These are phyloP conservation scores for Coprinopsis sp. DNA, from an alignment of 768 basidiomycete species.

Conservation along the genomic window DNA sequence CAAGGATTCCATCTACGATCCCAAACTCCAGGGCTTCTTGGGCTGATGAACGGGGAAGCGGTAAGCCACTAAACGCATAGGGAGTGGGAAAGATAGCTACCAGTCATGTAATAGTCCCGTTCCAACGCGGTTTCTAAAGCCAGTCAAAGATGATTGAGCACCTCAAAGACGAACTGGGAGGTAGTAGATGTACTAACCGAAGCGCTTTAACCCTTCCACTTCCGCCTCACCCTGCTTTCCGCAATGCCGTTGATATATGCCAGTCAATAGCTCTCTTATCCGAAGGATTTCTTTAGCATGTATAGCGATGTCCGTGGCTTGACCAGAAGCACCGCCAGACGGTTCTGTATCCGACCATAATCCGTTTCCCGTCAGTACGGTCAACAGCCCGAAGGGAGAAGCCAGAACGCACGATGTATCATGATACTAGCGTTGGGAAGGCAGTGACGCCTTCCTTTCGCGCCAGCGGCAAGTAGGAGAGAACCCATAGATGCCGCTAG, in stretches of 20 bases:
- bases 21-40: slow-evolving; percentile 89
- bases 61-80: slow-evolving; percentile 16
- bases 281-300: slow-evolving; percentile 95
- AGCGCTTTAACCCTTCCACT: slow-evolving; percentile 64
- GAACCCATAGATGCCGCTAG: slow-evolving; percentile 97
- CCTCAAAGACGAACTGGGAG: slow-evolving; percentile 9
- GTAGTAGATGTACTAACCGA: slow-evolving; percentile 54
- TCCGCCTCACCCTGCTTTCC: slow-evolving; percentile 57
- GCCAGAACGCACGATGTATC: slow-evolving; percentile 79
- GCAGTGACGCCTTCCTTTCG: slow-evolving; percentile 86
- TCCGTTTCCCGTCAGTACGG: too few species aligned
- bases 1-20: slow-evolving; percentile 88
- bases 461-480: slow-evolving; percentile 85
- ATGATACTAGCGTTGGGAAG: slow-evolving; percentile 94
- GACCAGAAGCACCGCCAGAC: slow-evolving; percentile 92
- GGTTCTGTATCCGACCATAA: slow-evolving; percentile 57
- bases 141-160: slow-evolving; percentile 10
- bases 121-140: slow-evolving; percentile 79
- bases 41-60: slow-evolving; percentile 39
- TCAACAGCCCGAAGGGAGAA: slow-evolving; percentile 11
- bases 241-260: slow-evolving; percentile 89
- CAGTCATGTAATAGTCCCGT: slow-evolving; percentile 95
- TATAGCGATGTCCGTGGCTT: slow-evolving; percentile 96
- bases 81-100: slow-evolving; percentile 30
- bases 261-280: slow-evolving; percentile 76